Conservation (phyloP, 2,329 filamentous ascomycete species). For the Pezicula rhizophila region DNA sequence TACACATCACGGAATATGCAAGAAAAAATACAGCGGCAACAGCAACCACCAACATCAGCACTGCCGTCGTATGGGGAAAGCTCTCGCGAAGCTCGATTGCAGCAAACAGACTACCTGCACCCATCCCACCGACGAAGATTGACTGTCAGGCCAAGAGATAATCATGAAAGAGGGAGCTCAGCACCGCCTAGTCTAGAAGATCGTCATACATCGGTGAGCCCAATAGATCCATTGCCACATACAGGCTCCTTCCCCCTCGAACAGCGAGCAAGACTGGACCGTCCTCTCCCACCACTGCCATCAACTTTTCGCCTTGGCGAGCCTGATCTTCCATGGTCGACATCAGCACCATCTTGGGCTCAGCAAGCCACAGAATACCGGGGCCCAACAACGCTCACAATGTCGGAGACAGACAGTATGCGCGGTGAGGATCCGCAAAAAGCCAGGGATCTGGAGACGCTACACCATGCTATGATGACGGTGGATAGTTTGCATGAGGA, state of each 20-base stretch:
- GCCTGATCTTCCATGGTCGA: conserved; percentile 25
- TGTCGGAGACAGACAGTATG: conserved; percentile 11
- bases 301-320: conserved; percentile 27
- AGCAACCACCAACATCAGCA: conserved; percentile 3
- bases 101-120: conserved; percentile 2
- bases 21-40: conserved; percentile 13
- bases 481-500: conserved; percentile 23
- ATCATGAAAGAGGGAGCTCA: conserved; percentile 18
- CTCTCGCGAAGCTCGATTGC: not conserved
- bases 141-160: conserved; percentile 3
- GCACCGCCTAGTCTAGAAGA: conserved; percentile 21
- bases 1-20: conserved; percentile 23
- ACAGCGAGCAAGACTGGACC: conserved; percentile 9
- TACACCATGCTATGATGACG: conserved; percentile 28
- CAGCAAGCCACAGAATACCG: not conserved
- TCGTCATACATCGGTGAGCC: conserved; percentile 12
- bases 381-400: conserved; percentile 3
- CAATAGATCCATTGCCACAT: conserved; percentile 13
- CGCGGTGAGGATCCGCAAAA: conserved; percentile 23
- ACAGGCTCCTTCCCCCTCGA: conserved; percentile 8
- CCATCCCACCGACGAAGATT: conserved; percentile 4
- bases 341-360: conserved; percentile 6
- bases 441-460: conserved; percentile 20
- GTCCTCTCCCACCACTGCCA: conserved; percentile 23
- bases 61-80: conserved; percentile 4